A percentile compares a stretch with the other conserved stretches of the same genome.
Evolutionary conservation across 768 basidiomycete species (phyloP).

Genomic region (Boletus rubropictus): DNA sequence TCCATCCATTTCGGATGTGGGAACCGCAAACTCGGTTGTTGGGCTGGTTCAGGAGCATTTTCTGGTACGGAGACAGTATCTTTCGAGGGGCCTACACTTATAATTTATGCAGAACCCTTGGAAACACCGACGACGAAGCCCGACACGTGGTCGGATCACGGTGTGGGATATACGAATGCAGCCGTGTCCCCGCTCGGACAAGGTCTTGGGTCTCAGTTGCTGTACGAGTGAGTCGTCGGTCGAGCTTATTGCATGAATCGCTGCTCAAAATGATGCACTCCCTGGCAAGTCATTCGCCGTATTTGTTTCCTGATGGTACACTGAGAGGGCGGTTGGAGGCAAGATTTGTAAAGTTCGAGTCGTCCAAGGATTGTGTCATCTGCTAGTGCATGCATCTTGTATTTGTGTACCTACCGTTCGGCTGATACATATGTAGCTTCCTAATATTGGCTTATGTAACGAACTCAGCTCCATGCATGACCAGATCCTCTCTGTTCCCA

Average conservation of each 20-base stretch:
- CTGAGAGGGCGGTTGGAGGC: constrained; percentile 16
- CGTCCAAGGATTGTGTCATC: constrained; percentile 11
- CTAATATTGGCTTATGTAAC: no score
- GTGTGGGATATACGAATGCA: constrained; percentile 10
- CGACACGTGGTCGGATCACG: constrained; percentile 14
- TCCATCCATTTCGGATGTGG: constrained; percentile 7
- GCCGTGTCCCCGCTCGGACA: constrained; percentile 4
- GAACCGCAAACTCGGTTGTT: constrained; percentile 9
- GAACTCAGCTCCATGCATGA: no score
- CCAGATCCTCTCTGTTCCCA: constrained; percentile 51
- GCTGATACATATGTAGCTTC: neutral
- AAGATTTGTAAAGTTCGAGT: constrained; percentile 5
- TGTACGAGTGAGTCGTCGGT: constrained; percentile 6
- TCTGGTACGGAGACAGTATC: neutral
- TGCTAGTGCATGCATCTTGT: constrained; percentile 1
- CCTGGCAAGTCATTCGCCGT: constrained; percentile 9
- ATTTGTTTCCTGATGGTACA: constrained; percentile 16
- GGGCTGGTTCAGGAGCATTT: neutral
- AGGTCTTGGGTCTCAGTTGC: neutral
- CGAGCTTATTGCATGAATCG: neutral
- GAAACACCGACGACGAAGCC: constrained; percentile 8
- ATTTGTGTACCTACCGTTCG: no score
- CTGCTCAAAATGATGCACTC: neutral
- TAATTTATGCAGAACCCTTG: neutral
- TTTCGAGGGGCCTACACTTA: no score